Percentiles rank a stretch among this genome's conserved stretches.
Evolutionary conservation across 2,329 filamentous ascomycete species (phyloP).

Genomic region (Colletotrichum sp.): DNA sequence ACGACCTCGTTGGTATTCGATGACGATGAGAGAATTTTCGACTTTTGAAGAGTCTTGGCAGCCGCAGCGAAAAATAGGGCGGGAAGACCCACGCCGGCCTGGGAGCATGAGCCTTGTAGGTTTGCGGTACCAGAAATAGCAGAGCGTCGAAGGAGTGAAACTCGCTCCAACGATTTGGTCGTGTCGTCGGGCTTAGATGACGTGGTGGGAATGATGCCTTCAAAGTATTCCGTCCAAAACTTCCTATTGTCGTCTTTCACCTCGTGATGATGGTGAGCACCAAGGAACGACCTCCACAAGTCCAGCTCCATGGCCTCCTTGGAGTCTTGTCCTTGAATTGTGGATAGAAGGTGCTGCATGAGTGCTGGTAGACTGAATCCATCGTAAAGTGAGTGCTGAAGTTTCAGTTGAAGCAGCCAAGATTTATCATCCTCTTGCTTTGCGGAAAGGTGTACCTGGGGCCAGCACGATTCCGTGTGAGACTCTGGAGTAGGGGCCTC

Average conservation of each 20-base stretch:
- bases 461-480: not conserved
- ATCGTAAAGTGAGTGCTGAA: constrained; percentile 92
- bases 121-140: constrained; percentile 44
- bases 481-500: not conserved
- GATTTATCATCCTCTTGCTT: constrained; percentile 16
- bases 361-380: constrained; percentile 76
- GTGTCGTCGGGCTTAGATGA: not conserved
- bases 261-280: not conserved
- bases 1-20: constrained; percentile 49
- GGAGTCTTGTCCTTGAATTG: not conserved
- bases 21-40: not conserved
- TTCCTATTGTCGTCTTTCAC: not conserved
- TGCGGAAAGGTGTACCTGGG: constrained; percentile 4
- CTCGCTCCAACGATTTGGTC: constrained; percentile 30
- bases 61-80: constrained; percentile 77
- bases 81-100: constrained; percentile 68
- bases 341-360: constrained; percentile 39
- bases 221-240: constrained; percentile 29
- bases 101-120: constrained; percentile 39
- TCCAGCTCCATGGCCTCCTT: not conserved
- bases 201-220: constrained; percentile 23
- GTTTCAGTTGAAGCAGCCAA: constrained; percentile 55
- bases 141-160: constrained; percentile 47
- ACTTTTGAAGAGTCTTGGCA: constrained; percentile 44
- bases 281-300: not conserved